phyloP scores from a whole-genome alignment of 2,329 filamentous ascomycete genomes.

The Aspergillus fijiensis region DNA sequence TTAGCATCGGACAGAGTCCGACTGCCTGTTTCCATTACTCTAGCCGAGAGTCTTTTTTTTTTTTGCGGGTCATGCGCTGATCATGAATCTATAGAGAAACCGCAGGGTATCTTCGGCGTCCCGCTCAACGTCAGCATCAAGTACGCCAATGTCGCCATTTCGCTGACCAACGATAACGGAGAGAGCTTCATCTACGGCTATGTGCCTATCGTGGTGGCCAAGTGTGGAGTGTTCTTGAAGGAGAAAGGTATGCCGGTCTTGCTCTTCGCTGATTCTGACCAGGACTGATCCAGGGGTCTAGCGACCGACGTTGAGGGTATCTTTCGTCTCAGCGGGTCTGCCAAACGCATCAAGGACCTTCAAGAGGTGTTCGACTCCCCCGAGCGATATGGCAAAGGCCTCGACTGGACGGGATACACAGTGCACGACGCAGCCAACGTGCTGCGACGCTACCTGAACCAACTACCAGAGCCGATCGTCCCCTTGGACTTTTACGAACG shows the following conservation, averaged over 20 bases:
- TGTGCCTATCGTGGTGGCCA: slow-evolving; percentile 96
- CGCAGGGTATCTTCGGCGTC: slow-evolving; percentile 87
- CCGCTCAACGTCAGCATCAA: slow-evolving; percentile 91
- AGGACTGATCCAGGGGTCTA: slow-evolving; percentile 38
- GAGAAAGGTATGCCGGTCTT: slow-evolving; percentile 74
- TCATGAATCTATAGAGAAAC: slow-evolving; percentile 26
- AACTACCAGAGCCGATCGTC: slow-evolving; percentile 93
- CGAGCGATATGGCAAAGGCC: slow-evolving; percentile 90
- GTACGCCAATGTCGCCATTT: slow-evolving; percentile 98
- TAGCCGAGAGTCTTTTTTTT: no score
- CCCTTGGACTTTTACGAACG: slow-evolving; percentile 88
- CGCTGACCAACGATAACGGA: slow-evolving; percentile 85
- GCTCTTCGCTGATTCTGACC: not conserved
- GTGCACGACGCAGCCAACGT: slow-evolving; percentile 98
- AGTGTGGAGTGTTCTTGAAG: slow-evolving; percentile 95
- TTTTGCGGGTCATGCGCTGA: slow-evolving; percentile 1
- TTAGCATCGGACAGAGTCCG: not conserved
- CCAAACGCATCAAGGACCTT: slow-evolving; percentile 97
- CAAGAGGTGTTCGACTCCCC: slow-evolving; percentile 91
- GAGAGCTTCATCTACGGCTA: slow-evolving; percentile 98
- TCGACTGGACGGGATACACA: slow-evolving; percentile 96
- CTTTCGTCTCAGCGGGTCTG: slow-evolving; percentile 91
- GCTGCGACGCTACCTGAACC: slow-evolving; percentile 89
- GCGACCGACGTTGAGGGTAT: slow-evolving; percentile 95
- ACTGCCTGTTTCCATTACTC: not conserved